Base-by-base conservation (phyloP, 2,329 filamentous ascomycete species). In the Talaromyces atroroseus region DNA sequence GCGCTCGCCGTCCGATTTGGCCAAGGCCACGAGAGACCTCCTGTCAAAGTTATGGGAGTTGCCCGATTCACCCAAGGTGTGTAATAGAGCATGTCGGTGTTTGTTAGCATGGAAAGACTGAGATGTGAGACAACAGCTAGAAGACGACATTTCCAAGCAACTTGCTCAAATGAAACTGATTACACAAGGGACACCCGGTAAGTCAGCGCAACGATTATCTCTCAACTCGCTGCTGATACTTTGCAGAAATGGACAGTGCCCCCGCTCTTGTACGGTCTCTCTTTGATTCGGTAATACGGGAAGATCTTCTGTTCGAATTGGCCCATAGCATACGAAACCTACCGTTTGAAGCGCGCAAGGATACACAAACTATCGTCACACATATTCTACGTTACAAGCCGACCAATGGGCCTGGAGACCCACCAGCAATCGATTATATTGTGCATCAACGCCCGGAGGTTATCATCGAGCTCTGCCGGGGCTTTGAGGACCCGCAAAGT, bases 281-380 rank as follows among this genome's bases (percentile, higher is more conserved):
- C 49, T 87, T 97, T 52, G 87, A 86, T 56, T 84, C 88, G 62
- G 84, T 95, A 60, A 88, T 96, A 65, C 85, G 92, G 69, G 91
- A 96, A 75, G 91, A 96, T 71, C 80, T 99, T 7, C 84, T 99
- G 45, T 89, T 89, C 65, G 80, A 89, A 52, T 86, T 99, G 57
- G 90, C 92, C 20, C 81, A 86, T 59, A 88, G 88, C 68, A 87
- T 99, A 47, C 85, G 90, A 73, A 84, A 87, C 52, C 82, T 99
- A 4, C 91, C 92, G 0, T 99, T 99, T 77, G 94, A 99, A 77
- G 90, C 92, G 38, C 87, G 92, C 67, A 97, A 96, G 78, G 92
- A 96, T 69, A 89, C 90, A 12, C 92, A 96, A 71, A 89, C 94
- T 61, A 94, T 96, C 70, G 94, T 97, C 76, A 96, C 91, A 42